Evolutionary conservation across 73 alveolate genomes (phyloP), one percentile per base, ranked within the genome.

Genomic region (Effrenium voratum): DNA sequence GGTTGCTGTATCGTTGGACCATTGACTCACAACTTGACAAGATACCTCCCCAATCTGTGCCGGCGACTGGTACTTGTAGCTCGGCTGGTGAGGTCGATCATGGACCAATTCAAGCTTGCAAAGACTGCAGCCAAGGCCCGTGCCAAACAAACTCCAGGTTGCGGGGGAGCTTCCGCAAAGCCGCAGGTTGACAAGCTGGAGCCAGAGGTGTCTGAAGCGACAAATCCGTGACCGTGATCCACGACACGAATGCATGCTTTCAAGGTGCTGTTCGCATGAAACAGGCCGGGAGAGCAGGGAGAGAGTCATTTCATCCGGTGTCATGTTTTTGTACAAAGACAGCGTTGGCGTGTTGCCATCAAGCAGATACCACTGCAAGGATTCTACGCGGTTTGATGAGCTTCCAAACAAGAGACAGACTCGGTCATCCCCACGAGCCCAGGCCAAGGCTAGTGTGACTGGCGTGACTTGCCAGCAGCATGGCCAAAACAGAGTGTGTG

Each of bases 221-320:
- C 59, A 13, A 55, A 55, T 59, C 87, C 40, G 87, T 76, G 87
- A 76, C 13, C 12, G 60, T n/a, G n/a, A n/a, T n/a, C n/a, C n/a
- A n/a, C n/a, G n/a, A n/a, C n/a, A n/a, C n/a, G n/a, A 43, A 76
- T 76, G 87, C 87, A 76, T 40, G 87, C 87, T 76, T 76, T 76
- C 60, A 76, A 76, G 87, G 87, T 59, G 44, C 87, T 76, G 87
- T 76, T 76, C 87, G 87, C 87, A 76, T 76, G 87, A 55, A 76
- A 76, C 87, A 76, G 87, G 87, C 87, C 3, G 55, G 57, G 87
- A 24, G n/a, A n/a, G n/a, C n/a, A n/a, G n/a, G n/a, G n/a, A n/a
- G n/a, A n/a, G n/a, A n/a, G n/a, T n/a, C n/a, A 66, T 66, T 40
- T 22, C 28, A 66, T 36, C 43, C 77, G 43, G 28, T 30, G 63